phyloP scores from a whole-genome alignment of 2,329 filamentous ascomycete genomes.

The Niveomyces coronatus region DNA sequence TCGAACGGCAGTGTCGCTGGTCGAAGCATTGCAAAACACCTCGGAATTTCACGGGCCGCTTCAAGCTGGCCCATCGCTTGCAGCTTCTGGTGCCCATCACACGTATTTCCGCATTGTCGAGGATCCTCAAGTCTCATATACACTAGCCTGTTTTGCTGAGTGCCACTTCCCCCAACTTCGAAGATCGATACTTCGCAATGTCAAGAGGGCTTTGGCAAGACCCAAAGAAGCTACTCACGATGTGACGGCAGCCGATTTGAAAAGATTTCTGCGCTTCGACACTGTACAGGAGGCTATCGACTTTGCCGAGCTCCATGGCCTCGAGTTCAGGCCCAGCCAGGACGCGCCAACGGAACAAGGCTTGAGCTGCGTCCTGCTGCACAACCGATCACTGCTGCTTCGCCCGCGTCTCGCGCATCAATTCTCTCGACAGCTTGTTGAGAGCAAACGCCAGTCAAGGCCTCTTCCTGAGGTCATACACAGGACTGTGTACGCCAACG shows the following conservation, averaged over 20 bases:
- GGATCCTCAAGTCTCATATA: conserved; percentile 49
- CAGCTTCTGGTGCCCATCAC: conserved; percentile 38
- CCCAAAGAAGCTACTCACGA: conserved; percentile 49
- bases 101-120: conserved; percentile 52
- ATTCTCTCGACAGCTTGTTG: conserved; percentile 47
- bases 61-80: conserved; percentile 36
- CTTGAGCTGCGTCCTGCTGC: conserved; percentile 33
- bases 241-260: conserved; percentile 45
- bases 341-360: conserved; percentile 25
- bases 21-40: conserved; percentile 50
- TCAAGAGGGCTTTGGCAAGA: conserved; percentile 45
- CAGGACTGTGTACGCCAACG: conserved; percentile 36
- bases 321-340: conserved; percentile 36
- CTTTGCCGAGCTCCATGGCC: conserved; percentile 49
- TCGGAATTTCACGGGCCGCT: conserved; percentile 48
- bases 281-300: conserved; percentile 54
- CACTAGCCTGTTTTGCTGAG: conserved; percentile 59
- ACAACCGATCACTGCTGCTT: conserved; percentile 32
- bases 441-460: conserved; percentile 44
- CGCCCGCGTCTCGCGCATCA: conserved; percentile 43
- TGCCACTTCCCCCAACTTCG: conserved; percentile 55
- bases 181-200: conserved; percentile 44
- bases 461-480: conserved; percentile 47
- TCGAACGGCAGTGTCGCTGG: conserved; percentile 50
- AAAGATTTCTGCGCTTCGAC: conserved; percentile 55